Evolutionary conservation across 768 basidiomycete genomes (phyloP).

Genomic region (Obba rivulosa): DNA sequence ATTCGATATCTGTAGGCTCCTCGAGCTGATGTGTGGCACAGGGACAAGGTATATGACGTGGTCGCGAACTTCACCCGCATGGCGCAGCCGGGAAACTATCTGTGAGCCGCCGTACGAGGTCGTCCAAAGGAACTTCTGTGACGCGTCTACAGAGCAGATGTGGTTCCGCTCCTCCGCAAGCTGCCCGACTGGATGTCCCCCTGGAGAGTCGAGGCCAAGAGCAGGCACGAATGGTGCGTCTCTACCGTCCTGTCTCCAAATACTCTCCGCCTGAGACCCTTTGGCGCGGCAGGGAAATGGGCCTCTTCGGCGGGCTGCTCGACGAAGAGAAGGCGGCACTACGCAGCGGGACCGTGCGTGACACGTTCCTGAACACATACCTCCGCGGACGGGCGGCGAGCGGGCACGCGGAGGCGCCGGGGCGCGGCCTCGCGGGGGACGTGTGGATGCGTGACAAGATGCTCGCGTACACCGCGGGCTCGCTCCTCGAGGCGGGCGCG

Average conservation of each 20-base stretch:
- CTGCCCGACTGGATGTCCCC: constrained; percentile 23
- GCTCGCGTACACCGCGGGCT: constrained; percentile 23
- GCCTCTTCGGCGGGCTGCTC: constrained; percentile 1
- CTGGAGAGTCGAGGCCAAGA: constrained; percentile 21
- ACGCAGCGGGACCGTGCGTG: not conserved
- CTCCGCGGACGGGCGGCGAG: constrained; percentile 14
- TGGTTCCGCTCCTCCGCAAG: constrained; percentile 21
- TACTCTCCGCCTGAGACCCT: not conserved
- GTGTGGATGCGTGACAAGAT: constrained; percentile 27
- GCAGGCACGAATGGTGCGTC: constrained; percentile 22
- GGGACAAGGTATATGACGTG: constrained; percentile 23
- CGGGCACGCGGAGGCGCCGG: constrained; percentile 20
- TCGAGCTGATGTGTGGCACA: not conserved
- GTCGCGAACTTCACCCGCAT: constrained; percentile 20
- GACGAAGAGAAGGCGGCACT: not conserved
- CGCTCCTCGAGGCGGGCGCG: constrained; percentile 26
- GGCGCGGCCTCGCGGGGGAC: constrained; percentile 22
- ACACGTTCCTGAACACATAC: not conserved
- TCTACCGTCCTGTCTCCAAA: no score
- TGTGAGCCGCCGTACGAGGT: constrained; percentile 10
- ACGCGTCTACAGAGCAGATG: constrained; percentile 8
- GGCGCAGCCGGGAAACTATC: constrained; percentile 22
- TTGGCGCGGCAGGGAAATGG: constrained; percentile 1
- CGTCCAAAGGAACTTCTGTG: not conserved
- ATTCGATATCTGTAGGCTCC: not conserved